Percentiles rank a stretch among this genome's conserved stretches.
phyloP scores from a whole-genome alignment of 1,284 basidiomycete genomes.

The Stereum hirsutum region DNA sequence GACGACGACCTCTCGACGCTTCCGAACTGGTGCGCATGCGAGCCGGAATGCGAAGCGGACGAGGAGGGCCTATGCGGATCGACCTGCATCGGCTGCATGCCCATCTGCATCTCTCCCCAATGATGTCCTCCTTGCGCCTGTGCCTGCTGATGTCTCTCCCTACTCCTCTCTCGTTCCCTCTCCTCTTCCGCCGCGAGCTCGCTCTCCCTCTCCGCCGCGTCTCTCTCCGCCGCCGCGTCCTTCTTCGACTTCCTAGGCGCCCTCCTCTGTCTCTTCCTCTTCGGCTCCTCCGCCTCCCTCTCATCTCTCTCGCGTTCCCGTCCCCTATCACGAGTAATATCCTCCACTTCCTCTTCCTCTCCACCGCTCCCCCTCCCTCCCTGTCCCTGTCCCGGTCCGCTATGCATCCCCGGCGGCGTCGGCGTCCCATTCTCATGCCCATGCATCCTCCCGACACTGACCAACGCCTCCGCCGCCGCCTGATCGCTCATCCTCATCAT shows the following conservation, averaged over 20 bases:
- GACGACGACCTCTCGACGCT: too few relatives aligned
- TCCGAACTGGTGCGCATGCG: constrained; percentile 10
- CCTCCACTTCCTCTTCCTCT: constrained; percentile 46
- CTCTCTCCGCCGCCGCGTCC: constrained; percentile 16
- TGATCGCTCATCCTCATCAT: constrained; percentile 66
- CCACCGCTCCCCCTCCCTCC: constrained; percentile 37
- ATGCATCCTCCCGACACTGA: constrained; percentile 57
- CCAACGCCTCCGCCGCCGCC: constrained; percentile 75
- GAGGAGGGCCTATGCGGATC: constrained; percentile 11
- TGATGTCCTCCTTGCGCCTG: constrained; percentile 19
- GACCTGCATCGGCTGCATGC: constrained; percentile 3
- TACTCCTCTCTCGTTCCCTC: constrained; percentile 16
- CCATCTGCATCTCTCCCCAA: constrained; percentile 30
- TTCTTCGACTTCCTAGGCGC: constrained; percentile 23
- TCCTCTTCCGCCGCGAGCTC: constrained; percentile 7
- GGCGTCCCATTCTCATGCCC: constrained; percentile 1
- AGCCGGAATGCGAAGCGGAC: neutral
- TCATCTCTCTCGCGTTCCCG: constrained; percentile 55
- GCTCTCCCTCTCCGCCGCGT: constrained; percentile 13
- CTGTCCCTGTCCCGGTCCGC: constrained; percentile 17
- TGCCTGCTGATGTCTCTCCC: too few relatives aligned
- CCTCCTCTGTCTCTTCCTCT: constrained; percentile 42
- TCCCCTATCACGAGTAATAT: constrained; percentile 28
- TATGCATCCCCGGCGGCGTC: too few relatives aligned
- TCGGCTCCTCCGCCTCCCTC: constrained; percentile 33